Conservation (phyloP, 768 basidiomycete genomes). For the Leccinellum albellum region DNA sequence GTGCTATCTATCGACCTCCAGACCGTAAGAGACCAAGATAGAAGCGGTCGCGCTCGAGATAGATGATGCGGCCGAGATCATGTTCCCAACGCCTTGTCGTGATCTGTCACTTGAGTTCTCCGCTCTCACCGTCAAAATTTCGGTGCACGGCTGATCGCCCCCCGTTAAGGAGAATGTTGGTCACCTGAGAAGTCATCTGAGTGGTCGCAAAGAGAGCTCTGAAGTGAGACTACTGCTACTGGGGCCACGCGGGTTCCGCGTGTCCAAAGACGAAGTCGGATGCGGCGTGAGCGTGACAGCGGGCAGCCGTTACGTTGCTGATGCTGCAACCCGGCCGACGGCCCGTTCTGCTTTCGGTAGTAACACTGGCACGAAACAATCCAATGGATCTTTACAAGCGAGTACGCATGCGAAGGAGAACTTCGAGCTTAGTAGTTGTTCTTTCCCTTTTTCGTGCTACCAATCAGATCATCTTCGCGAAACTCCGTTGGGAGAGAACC, state of each 20-base stretch:
- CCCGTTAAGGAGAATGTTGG: not conserved
- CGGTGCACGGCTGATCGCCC: slow-evolving; percentile 5
- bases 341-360: slow-evolving; percentile 3
- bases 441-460: slow-evolving; percentile 14
- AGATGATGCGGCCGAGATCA: slow-evolving; percentile 5
- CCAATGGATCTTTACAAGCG: not conserved
- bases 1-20: slow-evolving; percentile 2
- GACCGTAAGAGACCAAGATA: slow-evolving; percentile 9
- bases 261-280: slow-evolving; percentile 1
- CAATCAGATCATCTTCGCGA: not conserved
- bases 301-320: slow-evolving; percentile 12
- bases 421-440: not conserved
- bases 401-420: not conserved
- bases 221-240: not conserved
- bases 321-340: slow-evolving; percentile 12
- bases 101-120: slow-evolving; percentile 4
- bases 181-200: slow-evolving; percentile 3
- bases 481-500: not conserved
- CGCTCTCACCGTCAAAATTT: slow-evolving; percentile 11
- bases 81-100: slow-evolving; percentile 4
- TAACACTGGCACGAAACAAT: slow-evolving; percentile 3
- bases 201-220: not conserved
- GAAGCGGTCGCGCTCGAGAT: slow-evolving; percentile 10
- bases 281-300: slow-evolving; percentile 6
- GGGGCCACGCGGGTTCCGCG: not conserved